Conservation (phyloP, 192 early-diverging fungal species). For the Coemansia reversa region DNA sequence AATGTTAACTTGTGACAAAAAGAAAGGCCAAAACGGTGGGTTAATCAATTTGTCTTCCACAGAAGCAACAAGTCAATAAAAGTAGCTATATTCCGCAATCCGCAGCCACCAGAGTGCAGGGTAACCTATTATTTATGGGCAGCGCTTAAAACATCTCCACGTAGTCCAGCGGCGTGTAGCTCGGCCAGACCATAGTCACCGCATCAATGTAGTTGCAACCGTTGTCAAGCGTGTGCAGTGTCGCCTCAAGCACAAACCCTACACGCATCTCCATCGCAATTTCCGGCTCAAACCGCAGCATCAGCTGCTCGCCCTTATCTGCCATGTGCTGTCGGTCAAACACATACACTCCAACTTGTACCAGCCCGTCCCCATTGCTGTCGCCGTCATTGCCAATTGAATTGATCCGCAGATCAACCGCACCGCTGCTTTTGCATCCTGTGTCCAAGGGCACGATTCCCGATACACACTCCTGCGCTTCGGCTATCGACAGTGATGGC, state of each 20-base stretch:
- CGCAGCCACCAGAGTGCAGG: too few species aligned
- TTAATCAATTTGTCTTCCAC: neutral
- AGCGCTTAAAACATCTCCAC: conserved; percentile 3
- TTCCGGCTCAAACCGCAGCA: conserved; percentile 25
- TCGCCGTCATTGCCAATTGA: neutral
- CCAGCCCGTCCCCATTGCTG: conserved; percentile 10
- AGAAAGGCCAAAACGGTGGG: neutral
- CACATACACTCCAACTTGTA: conserved; percentile 6
- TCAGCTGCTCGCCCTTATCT: conserved; percentile 19
- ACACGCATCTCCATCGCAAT: conserved; percentile 15
- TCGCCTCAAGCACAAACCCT: conserved; percentile 44
- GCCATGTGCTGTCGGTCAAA: conserved; percentile 24
- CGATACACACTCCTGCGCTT: conserved; percentile 15
- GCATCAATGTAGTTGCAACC: conserved; percentile 39
- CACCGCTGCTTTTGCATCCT: conserved; percentile 18
- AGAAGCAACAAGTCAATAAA: too few species aligned
- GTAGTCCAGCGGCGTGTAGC: conserved; percentile 48
- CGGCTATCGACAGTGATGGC: conserved; percentile 10
- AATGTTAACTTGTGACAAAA: neutral
- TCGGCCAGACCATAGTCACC: conserved; percentile 53
- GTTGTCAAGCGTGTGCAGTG: conserved; percentile 37
- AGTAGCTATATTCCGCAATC: too few species aligned
- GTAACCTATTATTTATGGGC: too few species aligned
- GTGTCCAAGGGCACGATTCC: conserved; percentile 16
- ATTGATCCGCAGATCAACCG: conserved; percentile 29